Evolutionary conservation across 331 rosid genomes (phyloP), one percentile per base, ranked within the genome.

Genomic region (Malus hybrid): DNA sequence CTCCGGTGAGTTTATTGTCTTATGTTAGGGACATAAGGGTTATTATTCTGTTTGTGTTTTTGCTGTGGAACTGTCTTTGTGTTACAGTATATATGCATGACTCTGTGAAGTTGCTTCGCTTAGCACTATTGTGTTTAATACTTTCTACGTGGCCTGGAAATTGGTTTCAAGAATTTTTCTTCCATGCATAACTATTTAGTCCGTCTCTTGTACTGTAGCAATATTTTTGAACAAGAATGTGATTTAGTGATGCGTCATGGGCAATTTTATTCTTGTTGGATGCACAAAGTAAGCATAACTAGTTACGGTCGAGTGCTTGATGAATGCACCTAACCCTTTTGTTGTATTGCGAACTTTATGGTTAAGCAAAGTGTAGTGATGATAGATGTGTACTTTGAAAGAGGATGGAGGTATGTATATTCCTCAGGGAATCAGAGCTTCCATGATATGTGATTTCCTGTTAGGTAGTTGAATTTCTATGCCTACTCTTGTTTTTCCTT

Each of bases 1-100:
- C 79, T 77, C 75, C 90, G 77, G 97, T 89, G 78, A 88, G 91
- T 86, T 52, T 70, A 32, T 68, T 22, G 46, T 78, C 18, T 78
- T 32, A 33, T 29, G 26, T 3, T 26, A 70, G 6, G 6, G 24
- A 36, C 6, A 7, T 7, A 42, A 10, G 48, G 61, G 64, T 32
- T 53, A 6, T 29, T 8, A n/a, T 52, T 26, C 2, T 69, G 10
- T 19, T 53, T 70, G 42, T 10, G 63, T 32, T 55, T 53, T 63
- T 28, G 8, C 22, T 63, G 42, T 30, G 68, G 26, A 58, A 28
- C 2, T 7, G 20, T 26, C 33, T 10, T 2, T 61, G 32, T 61
- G 13, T 33, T 42, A 8, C 12, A 15, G 11, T 53, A 13, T 71
- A 10, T 42, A 42, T 11, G 7, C 15, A 20, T 71, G 52, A 19